A percentile compares a stretch with the other conserved stretches of the same genome.
Conservation (phyloP, 2,329 filamentous ascomycete species). For the Graphilbum fragrans region DNA sequence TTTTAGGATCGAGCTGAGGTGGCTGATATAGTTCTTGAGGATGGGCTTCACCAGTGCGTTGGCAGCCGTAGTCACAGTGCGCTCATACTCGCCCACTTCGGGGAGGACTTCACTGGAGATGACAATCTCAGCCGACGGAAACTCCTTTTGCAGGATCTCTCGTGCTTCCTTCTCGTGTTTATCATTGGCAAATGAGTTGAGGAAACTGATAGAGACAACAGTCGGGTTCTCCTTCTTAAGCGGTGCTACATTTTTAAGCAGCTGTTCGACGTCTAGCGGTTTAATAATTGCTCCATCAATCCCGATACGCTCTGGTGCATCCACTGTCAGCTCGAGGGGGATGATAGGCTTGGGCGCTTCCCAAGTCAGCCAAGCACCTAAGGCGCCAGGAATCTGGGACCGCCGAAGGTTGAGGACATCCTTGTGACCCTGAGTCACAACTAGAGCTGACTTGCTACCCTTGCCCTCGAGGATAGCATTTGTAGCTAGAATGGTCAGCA, state of each 20-base stretch:
- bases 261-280: constrained; percentile 23
- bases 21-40: constrained; percentile 30
- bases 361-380: constrained; percentile 36
- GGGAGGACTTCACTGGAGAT: constrained; percentile 31
- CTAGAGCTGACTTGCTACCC: constrained; percentile 30
- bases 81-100: constrained; percentile 35
- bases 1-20: constrained; percentile 24
- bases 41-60: constrained; percentile 35
- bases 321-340: constrained; percentile 32
- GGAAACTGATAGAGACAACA: constrained; percentile 31
- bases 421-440: constrained; percentile 36
- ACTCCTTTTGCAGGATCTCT: constrained; percentile 25
- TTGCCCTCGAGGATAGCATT: constrained; percentile 37
- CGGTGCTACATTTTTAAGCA: constrained; percentile 23
- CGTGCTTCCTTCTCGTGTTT: constrained; percentile 26
- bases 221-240: constrained; percentile 24
- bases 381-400: constrained; percentile 36
- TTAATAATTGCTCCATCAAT: constrained; percentile 27
- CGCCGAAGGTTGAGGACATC: constrained; percentile 32
- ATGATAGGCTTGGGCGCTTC: constrained; percentile 33
- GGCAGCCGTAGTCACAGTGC: constrained; percentile 32
- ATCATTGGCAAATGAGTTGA: constrained; percentile 33
- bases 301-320: constrained; percentile 29
- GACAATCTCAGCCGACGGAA: constrained; percentile 27
- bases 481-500: constrained; percentile 16